These are phyloP conservation scores for Diutina sp. DNA, from an alignment of 1,139 yeast species.

Conservation along the genomic window DNA sequence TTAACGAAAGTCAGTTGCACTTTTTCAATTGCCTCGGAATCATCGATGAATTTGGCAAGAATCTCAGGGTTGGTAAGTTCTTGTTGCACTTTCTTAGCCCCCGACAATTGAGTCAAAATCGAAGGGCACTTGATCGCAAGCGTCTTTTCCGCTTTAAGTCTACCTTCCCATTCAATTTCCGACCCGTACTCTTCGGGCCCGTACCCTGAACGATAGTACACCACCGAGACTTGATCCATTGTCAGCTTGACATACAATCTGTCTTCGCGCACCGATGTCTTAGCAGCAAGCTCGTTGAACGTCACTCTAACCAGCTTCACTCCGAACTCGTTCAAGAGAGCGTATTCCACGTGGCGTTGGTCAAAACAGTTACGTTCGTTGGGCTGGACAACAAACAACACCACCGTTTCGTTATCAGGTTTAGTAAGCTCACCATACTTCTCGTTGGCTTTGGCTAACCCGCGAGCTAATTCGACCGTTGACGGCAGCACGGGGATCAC, in stretches of 20 bases:
- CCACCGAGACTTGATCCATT: constrained; percentile 69
- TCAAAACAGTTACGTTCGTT: constrained; percentile 83
- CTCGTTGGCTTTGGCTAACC: constrained; percentile 54
- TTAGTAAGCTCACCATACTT: constrained; percentile 23
- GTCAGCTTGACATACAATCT: constrained; percentile 40
- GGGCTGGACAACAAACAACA: constrained; percentile 73
- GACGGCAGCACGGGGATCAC: constrained; percentile 62
- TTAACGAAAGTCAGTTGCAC: constrained; percentile 62
- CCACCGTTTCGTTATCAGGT: constrained; percentile 28
- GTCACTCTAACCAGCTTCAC: constrained; percentile 55
- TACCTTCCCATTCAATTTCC: constrained; percentile 56
- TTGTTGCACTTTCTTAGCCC: constrained; percentile 89
- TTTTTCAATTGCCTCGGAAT: constrained; percentile 11
- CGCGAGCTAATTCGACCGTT: constrained; percentile 46
- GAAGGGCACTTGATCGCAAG: constrained; percentile 88
- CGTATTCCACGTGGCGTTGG: constrained; percentile 74
- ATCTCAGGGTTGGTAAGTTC: constrained; percentile 44
- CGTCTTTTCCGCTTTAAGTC: constrained; percentile 59
- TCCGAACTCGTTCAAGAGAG: constrained; percentile 41
- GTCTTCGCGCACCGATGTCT: constrained; percentile 26
- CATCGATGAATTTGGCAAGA: constrained; percentile 6
- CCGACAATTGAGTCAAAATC: constrained; percentile 76
- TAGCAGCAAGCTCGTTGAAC: constrained; percentile 40
- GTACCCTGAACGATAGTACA: constrained; percentile 84
- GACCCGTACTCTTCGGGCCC: constrained; percentile 61